Evolutionary conservation across 129 eudicot genomes (phyloP).

Genomic region (Saposhnikovia divaricata): DNA sequence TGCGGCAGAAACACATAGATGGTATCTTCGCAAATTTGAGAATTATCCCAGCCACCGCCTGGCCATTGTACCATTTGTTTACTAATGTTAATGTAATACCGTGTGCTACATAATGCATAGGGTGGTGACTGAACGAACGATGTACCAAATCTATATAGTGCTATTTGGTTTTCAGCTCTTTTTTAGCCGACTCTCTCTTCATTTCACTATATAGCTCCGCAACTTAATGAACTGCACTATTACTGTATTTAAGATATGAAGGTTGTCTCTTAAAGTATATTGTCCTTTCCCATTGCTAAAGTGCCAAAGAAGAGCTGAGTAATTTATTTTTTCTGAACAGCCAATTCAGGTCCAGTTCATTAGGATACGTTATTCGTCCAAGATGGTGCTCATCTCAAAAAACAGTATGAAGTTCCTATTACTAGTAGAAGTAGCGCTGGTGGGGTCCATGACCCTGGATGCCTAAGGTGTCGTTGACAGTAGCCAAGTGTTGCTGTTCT

Average conservation of each 20-base stretch:
- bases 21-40: constrained; percentile 78
- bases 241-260: background rate
- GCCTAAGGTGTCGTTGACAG: background rate
- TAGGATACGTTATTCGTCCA: background rate
- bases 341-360: background rate
- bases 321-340: background rate
- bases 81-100: constrained; percentile 20
- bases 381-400: background rate
- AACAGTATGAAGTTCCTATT: too few relatives aligned
- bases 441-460: background rate
- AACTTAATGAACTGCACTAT: background rate
- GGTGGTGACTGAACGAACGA: background rate
- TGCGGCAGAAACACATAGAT: constrained; percentile 78
- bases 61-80: constrained; percentile 67
- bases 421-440: background rate
- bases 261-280: background rate
- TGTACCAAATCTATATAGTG: background rate
- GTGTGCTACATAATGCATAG: background rate
- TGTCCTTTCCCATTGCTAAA: background rate
- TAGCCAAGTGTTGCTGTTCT: background rate
- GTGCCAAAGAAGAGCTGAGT: background rate
- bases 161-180: background rate
- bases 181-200: background rate
- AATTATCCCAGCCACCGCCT: constrained; percentile 62
- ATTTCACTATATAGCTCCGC: background rate